Percentiles rank a stretch among this genome's conserved stretches.
These are phyloP conservation scores for Cercospora beticola DNA, from an alignment of 2,329 filamentous ascomycete species.

Conservation along the genomic window DNA sequence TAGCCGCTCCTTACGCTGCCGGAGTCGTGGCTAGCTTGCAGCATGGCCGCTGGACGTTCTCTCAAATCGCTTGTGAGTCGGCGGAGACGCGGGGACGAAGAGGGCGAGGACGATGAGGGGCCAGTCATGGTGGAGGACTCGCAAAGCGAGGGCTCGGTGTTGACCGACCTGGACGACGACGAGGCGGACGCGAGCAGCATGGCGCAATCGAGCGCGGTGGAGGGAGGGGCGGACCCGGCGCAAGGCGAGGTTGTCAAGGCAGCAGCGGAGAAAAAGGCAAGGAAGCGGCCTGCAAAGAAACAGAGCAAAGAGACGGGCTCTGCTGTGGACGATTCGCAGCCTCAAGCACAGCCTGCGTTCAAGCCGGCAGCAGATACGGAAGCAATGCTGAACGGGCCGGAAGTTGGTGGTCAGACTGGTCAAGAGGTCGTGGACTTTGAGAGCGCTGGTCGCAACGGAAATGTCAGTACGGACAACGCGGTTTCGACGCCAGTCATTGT, in stretches of 20 bases:
- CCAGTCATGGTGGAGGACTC: conserved; percentile 61
- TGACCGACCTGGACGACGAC: conserved; percentile 57
- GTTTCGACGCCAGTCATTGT: conserved; percentile 8
- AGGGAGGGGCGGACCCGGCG: conserved; percentile 21
- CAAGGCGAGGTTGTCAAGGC: conserved; percentile 21
- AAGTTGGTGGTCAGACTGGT: conserved; percentile 44
- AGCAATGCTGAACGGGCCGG: conserved; percentile 61
- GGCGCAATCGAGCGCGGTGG: conserved; percentile 28
- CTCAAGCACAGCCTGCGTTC: conserved; percentile 34
- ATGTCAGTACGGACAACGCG: conserved; percentile 32
- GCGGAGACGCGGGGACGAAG: conserved; percentile 67
- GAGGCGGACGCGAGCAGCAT: conserved; percentile 38
- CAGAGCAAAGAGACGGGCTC: conserved; percentile 29
- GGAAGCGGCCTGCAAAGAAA: conserved; percentile 31
- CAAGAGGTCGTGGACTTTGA: conserved; percentile 53
- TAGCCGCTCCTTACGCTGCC: conserved; percentile 14
- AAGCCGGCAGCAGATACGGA: conserved; percentile 56
- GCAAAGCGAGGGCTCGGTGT: conserved; percentile 60
- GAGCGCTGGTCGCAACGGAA: conserved; percentile 39
- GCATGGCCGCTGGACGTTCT: conserved; percentile 54
- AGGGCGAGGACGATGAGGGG: conserved; percentile 64
- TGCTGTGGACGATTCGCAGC: conserved; percentile 27
- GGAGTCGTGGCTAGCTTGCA: conserved; percentile 21
- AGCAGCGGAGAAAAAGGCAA: conserved; percentile 39
- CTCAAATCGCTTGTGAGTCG: conserved; percentile 67